A percentile compares a stretch with the other conserved stretches of the same genome.
Evolutionary conservation across 768 basidiomycete genomes (phyloP).

Genomic region (Baorangia bicolor): DNA sequence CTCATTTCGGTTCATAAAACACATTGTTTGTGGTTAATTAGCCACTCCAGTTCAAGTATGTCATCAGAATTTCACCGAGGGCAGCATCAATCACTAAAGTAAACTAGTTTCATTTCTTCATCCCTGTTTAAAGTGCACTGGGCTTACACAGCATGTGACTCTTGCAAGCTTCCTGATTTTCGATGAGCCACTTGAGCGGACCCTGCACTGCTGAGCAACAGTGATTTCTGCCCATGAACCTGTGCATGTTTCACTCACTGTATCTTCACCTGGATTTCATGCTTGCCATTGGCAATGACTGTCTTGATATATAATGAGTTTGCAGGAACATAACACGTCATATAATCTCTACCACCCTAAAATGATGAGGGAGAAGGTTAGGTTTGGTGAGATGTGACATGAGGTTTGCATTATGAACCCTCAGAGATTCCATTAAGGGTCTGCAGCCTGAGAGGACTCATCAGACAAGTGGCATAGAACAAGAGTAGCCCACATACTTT

Average conservation of each 20-base stretch:
- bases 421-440: constrained; percentile 54
- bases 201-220: constrained; percentile 76
- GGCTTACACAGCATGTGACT: constrained; percentile 82
- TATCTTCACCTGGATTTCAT: constrained; percentile 77
- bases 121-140: not conserved
- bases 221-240: constrained; percentile 69
- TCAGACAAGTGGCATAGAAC: constrained; percentile 10
- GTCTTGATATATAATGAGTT: constrained; percentile 82
- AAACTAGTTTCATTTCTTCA: not conserved
- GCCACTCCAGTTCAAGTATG: constrained; percentile 90
- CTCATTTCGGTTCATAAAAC: constrained; percentile 73
- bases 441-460: constrained; percentile 47
- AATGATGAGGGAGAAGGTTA: constrained; percentile 51
- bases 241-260: constrained; percentile 62
- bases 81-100: constrained; percentile 85
- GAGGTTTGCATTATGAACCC: constrained; percentile 58
- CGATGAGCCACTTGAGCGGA: constrained; percentile 87
- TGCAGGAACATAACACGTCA: constrained; percentile 92
- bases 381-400: constrained; percentile 60
- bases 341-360: constrained; percentile 55
- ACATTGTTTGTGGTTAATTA: constrained; percentile 81
- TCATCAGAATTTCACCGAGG: constrained; percentile 93
- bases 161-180: constrained; percentile 85
- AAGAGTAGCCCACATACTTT: constrained; percentile 43
- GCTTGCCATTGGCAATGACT: constrained; percentile 67